phyloP scores from a whole-genome alignment of 371 early-diverging fungal genomes.

The Mortierella sp. region DNA sequence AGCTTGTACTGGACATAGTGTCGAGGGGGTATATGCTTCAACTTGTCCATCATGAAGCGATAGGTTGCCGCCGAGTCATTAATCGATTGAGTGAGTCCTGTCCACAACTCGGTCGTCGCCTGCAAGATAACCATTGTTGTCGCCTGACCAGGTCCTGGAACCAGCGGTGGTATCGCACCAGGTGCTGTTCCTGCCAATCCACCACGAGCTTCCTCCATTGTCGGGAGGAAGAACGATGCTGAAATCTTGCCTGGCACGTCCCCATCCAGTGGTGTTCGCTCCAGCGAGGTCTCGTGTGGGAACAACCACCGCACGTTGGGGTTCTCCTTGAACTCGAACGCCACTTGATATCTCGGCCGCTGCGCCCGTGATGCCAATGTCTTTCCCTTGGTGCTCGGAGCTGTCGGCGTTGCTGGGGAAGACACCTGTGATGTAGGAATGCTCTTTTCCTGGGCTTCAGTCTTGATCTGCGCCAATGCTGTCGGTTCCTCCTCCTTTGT shows the following conservation, averaged over 20 bases:
- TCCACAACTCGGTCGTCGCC: conserved; percentile 37
- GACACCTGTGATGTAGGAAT: not conserved
- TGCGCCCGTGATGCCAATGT: conserved; percentile 3
- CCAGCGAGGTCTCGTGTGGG: conserved; percentile 47
- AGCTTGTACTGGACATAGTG: conserved; percentile 46
- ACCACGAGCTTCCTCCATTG: conserved; percentile 22
- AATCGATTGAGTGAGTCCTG: conserved; percentile 35
- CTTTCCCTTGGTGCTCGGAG: conserved; percentile 13
- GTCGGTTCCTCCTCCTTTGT: not conserved
- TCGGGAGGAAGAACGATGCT: conserved; percentile 47
- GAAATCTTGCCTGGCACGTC: conserved; percentile 32
- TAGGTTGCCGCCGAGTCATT: conserved; percentile 41
- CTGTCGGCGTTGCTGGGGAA: not conserved
- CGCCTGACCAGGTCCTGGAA: conserved; percentile 31
- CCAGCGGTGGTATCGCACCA: not conserved
- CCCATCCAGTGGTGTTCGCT: conserved; percentile 30
- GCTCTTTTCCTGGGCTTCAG: conserved; percentile 1
- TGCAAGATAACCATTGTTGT: conserved; percentile 52
- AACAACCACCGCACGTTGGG: conserved; percentile 52
- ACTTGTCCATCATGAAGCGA: conserved; percentile 50
- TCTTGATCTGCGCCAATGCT: not conserved
- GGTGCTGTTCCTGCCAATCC: not conserved
- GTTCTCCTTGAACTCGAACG: conserved; percentile 55
- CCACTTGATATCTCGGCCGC: conserved; percentile 38
- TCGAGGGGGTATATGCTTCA: conserved; percentile 48